phyloP scores from a whole-genome alignment of 768 basidiomycete species.

The Imleria badia region DNA sequence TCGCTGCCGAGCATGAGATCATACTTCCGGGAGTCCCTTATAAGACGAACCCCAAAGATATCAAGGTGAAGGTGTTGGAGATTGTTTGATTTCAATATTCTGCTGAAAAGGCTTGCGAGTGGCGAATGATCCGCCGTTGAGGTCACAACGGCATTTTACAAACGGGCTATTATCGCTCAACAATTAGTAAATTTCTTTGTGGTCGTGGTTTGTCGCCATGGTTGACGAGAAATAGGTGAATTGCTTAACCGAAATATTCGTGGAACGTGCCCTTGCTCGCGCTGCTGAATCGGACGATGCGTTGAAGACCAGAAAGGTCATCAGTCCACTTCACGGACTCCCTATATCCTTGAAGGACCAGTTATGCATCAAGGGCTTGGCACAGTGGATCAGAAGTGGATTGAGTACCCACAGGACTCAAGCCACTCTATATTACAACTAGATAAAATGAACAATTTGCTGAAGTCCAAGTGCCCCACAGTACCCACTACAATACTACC shows the following conservation, averaged over 20 bases:
- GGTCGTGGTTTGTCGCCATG: neutral
- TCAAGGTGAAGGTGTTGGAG: too few species aligned
- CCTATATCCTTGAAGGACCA: slow-evolving; percentile 79
- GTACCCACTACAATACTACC: too few species aligned
- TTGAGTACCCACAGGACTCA: too few species aligned
- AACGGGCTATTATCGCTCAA: slow-evolving; percentile 77
- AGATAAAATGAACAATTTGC: too few species aligned
- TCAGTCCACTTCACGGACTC: slow-evolving; percentile 75
- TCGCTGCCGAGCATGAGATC: too few species aligned
- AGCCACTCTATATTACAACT: too few species aligned
- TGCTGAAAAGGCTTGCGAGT: slow-evolving; percentile 39
- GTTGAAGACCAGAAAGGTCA: slow-evolving; percentile 59
- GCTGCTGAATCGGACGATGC: slow-evolving; percentile 68
- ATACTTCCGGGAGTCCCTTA: too few species aligned
- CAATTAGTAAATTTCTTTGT: slow-evolving; percentile 57
- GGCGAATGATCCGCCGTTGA: slow-evolving; percentile 62
- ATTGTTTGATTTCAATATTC: too few species aligned
- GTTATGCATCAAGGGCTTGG: slow-evolving; percentile 63
- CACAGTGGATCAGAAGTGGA: too few species aligned
- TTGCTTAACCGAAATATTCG: slow-evolving; percentile 82
- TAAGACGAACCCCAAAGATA: too few species aligned
- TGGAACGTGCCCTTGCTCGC: slow-evolving; percentile 63
- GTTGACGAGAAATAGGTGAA: slow-evolving; percentile 52
- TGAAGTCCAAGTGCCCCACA: too few species aligned
- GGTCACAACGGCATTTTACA: slow-evolving; percentile 72